Evolutionary conservation across 208 protist species (phyloP).

Genomic region (Acanthamoeba rhysodes): DNA sequence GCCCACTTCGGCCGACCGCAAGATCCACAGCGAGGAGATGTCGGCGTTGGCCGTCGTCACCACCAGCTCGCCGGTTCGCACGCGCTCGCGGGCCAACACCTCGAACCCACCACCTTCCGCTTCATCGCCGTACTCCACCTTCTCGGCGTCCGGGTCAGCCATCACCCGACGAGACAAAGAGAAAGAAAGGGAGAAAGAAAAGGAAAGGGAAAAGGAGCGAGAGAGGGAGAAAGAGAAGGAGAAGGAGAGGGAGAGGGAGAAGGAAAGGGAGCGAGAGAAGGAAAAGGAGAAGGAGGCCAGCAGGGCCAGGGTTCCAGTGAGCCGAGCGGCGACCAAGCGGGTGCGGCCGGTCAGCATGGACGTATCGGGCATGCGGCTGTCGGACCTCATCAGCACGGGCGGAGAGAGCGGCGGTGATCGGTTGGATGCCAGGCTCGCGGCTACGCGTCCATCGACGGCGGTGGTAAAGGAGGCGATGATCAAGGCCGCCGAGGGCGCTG

Average conservation of each 20-base stretch:
- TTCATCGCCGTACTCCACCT: background rate
- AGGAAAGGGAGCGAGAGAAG: background rate
- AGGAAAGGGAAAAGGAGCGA: background rate
- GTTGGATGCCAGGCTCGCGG: background rate
- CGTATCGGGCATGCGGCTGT: background rate
- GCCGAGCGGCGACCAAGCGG: background rate
- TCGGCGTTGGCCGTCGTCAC: background rate
- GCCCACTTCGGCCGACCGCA: background rate
- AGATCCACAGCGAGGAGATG: background rate
- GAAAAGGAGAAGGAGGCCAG: background rate
- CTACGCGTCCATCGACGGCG: background rate
- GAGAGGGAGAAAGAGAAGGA: background rate
- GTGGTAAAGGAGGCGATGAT: background rate
- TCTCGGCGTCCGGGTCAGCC: background rate
- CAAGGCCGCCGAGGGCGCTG: background rate
- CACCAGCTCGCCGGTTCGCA: background rate
- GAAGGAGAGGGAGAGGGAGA: background rate
- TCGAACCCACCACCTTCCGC: background rate
- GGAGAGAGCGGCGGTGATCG: background rate
- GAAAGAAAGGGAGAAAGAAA: background rate
- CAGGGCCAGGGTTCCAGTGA: background rate
- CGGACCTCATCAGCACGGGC: background rate
- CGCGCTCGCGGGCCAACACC: background rate
- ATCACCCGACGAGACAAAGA: background rate
- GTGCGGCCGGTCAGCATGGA: background rate